Evolutionary conservation across 2,329 filamentous ascomycete genomes (phyloP), one percentile per base, ranked within the genome.

Genomic region (Cryphonectria nitschkei): DNA sequence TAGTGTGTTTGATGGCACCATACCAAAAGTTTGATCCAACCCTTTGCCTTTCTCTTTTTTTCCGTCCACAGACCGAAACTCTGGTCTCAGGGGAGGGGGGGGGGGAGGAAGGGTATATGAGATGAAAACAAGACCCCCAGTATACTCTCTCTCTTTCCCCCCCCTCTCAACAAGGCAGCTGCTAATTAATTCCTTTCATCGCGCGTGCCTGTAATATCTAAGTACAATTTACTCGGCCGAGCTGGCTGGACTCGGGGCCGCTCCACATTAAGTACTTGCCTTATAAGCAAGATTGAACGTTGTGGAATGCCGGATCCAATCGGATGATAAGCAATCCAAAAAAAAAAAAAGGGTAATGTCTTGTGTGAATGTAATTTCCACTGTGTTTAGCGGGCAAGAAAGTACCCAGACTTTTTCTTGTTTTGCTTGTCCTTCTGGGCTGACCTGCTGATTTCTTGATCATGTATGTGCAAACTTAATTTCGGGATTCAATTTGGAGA

Each of bases 321-420:
- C 54, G 54, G 54, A n/a, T 29, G 61, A 43, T 43, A 39, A 29
- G 41, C 37, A 64, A 26, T 2, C 41, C 13, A 26, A 22, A 26
- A 64, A 43, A 16, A 26, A 34, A 34, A 34, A 34, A 34, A 34
- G 34, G 34, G 61, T 26, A 64, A 64, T 64, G 61, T 64, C 37
- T 64, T 64, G 29, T 29, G 61, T 43, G n/a, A 64, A 64, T 29
- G 34, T 64, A 64, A 64, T 64, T 64, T 64, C 61, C 39, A 64
- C 61, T 46, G 39, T 14, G 9, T 41, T 16, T 56, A 64, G 37
- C 26, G 60, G 34, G 3, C 34, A 22, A 62, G 60, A 41, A 62
- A 34, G 46, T 50, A 50, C 8, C 4, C 1, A n/a, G 46, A 11
- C n/a, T 50, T 50, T n/a, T n/a, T 1, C 3, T 6, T 50, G 3